Evolutionary conservation across 2,329 filamentous ascomycete genomes (phyloP), one percentile per base, ranked within the genome.

Genomic region (Byssoonygena ceratinophila): DNA sequence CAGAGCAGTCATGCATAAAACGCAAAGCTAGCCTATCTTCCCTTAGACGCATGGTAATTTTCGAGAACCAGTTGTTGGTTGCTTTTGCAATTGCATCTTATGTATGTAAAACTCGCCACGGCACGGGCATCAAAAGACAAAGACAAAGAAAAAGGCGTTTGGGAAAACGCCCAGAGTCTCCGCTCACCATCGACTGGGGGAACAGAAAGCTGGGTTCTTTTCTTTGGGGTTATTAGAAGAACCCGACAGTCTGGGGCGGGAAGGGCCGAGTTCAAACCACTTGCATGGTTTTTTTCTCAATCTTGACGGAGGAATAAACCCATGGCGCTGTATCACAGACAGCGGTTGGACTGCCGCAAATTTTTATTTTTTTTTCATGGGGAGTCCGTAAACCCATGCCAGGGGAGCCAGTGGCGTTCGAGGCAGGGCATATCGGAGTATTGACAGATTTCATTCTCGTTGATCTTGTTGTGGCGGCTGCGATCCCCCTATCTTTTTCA

Each of bases 161-260:
- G 37, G 23, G 12, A 41, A 49, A 49, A 29, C 36, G 23, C 25
- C 37, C 25, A 31, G 41, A 36, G 9, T n/a, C 34, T 48, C 23
- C 46, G 46, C n/a, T 49, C 20, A 32, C 6, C 23, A 11, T 41
- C 29, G 20, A n/a, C 22, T 32, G 40, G 27, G 46, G n/a, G 12
- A 44, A 12, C 23, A 4, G 8, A 44, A 18, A 11, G 18, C 25
- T 12, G 25, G 14, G 25, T 7, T 34, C 22, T 4, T 23, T 23
- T 29, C 20, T 8, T 8, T 37, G 27, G 11, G 20, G n/a, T 3
- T 4, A 20, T 2, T 39, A 27, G 34, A 22, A 32, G 46, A 41
- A 41, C 25, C 46, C 49, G 40, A 45, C 49, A 45, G 14, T 45
- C 49, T 45, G 49, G 49, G 18, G 20, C 29, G 31, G 29, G 49